Evolutionary conservation across 2,329 filamentous ascomycete genomes (phyloP).

Genomic region (Dendrostoma leiphaemia): DNA sequence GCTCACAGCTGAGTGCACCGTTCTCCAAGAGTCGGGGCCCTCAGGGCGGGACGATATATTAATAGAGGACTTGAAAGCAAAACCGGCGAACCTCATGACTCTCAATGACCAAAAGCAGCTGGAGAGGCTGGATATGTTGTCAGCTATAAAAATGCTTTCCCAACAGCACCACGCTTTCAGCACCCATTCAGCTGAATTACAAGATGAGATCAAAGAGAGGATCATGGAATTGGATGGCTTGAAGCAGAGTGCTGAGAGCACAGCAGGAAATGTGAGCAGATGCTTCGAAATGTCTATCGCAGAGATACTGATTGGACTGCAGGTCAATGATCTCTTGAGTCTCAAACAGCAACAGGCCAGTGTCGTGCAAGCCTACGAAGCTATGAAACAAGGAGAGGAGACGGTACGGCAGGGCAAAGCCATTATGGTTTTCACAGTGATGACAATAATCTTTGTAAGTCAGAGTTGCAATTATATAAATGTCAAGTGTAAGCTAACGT

Average conservation of each 20-base stretch:
- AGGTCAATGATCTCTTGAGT: constrained; percentile 37
- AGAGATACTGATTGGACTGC: neutral
- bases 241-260: constrained; percentile 28
- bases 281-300: neutral
- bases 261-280: constrained; percentile 32
- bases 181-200: constrained; percentile 26
- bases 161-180: constrained; percentile 27
- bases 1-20: too few relatives aligned
- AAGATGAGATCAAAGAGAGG: constrained; percentile 25
- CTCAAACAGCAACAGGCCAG: constrained; percentile 46
- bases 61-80: neutral
- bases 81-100: neutral
- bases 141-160: constrained; percentile 16
- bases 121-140: too few relatives aligned
- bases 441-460: constrained; percentile 44
- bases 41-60: neutral
- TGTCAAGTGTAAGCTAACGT: too few relatives aligned
- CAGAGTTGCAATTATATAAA: too few relatives aligned
- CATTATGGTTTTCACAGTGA: constrained; percentile 44
- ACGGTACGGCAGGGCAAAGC: constrained; percentile 38
- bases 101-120: too few relatives aligned
- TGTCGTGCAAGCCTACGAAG: constrained; percentile 40
- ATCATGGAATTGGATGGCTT: constrained; percentile 33
- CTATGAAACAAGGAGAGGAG: constrained; percentile 36
- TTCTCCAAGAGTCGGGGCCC: neutral